Conservation (phyloP, 345 rosid genomes). For the Boechera divaricarpa region DNA sequence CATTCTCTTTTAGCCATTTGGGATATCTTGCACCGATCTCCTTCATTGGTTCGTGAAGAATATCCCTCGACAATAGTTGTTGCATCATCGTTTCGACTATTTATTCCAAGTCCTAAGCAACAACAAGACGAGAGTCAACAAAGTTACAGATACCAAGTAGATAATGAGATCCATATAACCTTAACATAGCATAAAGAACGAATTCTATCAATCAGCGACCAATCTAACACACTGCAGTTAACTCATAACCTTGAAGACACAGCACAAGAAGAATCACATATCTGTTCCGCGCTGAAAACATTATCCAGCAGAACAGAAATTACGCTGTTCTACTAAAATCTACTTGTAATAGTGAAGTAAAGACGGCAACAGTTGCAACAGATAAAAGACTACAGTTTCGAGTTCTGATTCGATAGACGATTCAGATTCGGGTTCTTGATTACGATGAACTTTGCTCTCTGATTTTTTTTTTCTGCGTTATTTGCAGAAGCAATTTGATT, state of each 20-base stretch:
- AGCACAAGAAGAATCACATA: not conserved
- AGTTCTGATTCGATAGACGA: not conserved
- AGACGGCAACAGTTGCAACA: not conserved
- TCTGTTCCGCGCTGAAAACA: not conserved
- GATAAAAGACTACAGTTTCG: not conserved
- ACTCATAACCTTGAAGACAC: not conserved
- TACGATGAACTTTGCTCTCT: too few relatives aligned
- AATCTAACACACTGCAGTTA: not conserved
- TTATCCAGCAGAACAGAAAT: not conserved
- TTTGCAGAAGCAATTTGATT: too few relatives aligned
- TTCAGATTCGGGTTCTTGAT: not conserved
- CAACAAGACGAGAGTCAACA: slow-evolving; percentile 12
- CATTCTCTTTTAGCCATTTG: slow-evolving; percentile 83
- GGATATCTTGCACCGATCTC: slow-evolving; percentile 90
- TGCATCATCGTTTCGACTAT: slow-evolving; percentile 98
- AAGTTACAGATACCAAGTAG: not conserved
- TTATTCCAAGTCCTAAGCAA: slow-evolving; percentile 80
- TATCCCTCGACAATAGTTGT: slow-evolving; percentile 87
- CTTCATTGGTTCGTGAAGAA: slow-evolving; percentile 92
- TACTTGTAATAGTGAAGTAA: slow-evolving; percentile 8
- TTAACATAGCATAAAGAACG: not conserved
- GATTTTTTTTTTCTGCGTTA: too few relatives aligned
- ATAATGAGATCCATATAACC: not conserved
- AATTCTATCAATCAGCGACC: not conserved
- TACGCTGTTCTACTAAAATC: not conserved